Conservation (phyloP, 2,329 filamentous ascomycete species). For the Rhinocladiella similis region DNA sequence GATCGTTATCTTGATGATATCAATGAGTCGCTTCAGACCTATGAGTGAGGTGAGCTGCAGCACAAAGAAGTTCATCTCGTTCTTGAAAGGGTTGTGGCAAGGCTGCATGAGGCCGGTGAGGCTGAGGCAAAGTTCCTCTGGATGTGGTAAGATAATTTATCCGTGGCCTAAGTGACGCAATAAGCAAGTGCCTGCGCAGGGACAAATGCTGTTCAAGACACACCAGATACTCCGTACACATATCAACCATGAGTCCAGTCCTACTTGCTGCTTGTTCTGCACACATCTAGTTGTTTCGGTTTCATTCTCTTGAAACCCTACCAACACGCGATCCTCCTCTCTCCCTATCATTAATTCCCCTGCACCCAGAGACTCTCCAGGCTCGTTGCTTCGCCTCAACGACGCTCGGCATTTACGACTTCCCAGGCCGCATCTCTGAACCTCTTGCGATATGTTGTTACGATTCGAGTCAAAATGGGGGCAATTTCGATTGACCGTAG, state of each 20-base stretch:
- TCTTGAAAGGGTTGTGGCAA: too few species aligned
- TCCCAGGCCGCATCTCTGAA: background rate
- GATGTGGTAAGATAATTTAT: too few species aligned
- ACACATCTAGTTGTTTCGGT: background rate
- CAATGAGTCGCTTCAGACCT: too few species aligned
- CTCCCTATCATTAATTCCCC: background rate
- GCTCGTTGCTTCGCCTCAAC: background rate
- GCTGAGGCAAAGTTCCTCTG: too few species aligned
- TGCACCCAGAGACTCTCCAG: too few species aligned
- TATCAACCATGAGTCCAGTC: background rate
- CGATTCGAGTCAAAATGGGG: conserved; percentile 89
- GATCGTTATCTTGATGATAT: background rate
- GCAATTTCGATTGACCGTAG: conserved; percentile 81
- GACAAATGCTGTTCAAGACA: too few species aligned
- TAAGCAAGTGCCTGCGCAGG: too few species aligned
- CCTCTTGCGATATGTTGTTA: conserved; percentile 64
- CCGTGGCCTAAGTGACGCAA: too few species aligned
- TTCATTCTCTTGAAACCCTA: background rate
- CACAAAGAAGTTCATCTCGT: too few species aligned
- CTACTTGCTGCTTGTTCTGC: too few species aligned
- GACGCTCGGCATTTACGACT: background rate
- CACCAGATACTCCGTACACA: background rate
- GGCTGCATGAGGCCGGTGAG: too few species aligned
- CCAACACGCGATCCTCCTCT: background rate
- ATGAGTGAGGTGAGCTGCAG: too few species aligned